A percentile compares a stretch with the other conserved stretches of the same genome.
Evolutionary conservation across 2,329 filamentous ascomycete genomes (phyloP).

Genomic region (Plenodomus lindquistii): DNA sequence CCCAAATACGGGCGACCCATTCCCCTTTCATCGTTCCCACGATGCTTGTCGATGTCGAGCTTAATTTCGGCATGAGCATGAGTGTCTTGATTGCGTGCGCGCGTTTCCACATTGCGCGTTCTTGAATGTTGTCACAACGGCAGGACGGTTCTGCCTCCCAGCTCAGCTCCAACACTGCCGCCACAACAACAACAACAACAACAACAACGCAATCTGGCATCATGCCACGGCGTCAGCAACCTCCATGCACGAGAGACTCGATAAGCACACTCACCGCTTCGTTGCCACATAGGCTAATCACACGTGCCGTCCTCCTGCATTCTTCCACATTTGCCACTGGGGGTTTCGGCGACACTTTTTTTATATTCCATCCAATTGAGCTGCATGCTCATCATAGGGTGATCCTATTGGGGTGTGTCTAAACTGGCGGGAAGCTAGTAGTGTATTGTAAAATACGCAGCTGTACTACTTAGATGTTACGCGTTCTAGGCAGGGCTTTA

Average conservation of each 20-base stretch:
- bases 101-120: slow-evolving; percentile 6
- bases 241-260: not conserved
- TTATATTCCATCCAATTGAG: slow-evolving; percentile 9
- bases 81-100: slow-evolving; percentile 3
- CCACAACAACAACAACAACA: too few species aligned
- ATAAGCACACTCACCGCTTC: slow-evolving; percentile 9
- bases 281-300: slow-evolving; percentile 1
- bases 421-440: not conserved
- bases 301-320: slow-evolving; percentile 15
- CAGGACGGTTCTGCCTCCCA: not conserved
- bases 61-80: slow-evolving; percentile 29
- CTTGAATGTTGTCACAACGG: slow-evolving; percentile 10
- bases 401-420: too few species aligned
- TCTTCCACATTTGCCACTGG: slow-evolving; percentile 13
- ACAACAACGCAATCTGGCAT: too few species aligned
- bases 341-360: slow-evolving; percentile 7
- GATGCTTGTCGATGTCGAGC: slow-evolving; percentile 10
- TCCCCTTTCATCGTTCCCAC: slow-evolving; percentile 11
- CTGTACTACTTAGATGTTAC: not conserved
- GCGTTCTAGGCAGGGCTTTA: not conserved
- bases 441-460: too few species aligned
- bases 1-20: slow-evolving; percentile 4
- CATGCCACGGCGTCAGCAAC: slow-evolving; percentile 3
- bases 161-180: not conserved
- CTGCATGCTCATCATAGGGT: slow-evolving; percentile 5